Conservation (phyloP, 495 filamentous ascomycete genomes). For the Mytilinidion resinicola region DNA sequence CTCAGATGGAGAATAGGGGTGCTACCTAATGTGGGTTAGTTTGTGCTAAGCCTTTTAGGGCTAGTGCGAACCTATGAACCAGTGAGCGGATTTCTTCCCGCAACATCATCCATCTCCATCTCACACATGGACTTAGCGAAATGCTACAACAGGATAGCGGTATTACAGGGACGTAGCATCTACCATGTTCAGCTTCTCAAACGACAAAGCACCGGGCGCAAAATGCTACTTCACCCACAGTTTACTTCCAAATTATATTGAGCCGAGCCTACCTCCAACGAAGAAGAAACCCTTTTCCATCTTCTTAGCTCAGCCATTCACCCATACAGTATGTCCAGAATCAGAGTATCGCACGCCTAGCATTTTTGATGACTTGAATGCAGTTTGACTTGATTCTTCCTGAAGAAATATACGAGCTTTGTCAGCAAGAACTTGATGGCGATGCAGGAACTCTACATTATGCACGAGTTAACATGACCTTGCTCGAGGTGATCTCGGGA, state of each 20-base stretch:
- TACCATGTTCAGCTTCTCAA: constrained; percentile 4
- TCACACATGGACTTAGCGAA: no score
- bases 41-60: neutral
- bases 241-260: constrained; percentile 55
- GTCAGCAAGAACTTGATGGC: constrained; percentile 49
- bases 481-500: constrained; percentile 62
- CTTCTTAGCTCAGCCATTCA: constrained; percentile 60
- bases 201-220: constrained; percentile 17
- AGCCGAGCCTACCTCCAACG: constrained; percentile 61
- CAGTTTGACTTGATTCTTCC: constrained; percentile 74
- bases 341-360: neutral
- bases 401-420: constrained; percentile 52
- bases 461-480: constrained; percentile 66
- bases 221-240: constrained; percentile 72
- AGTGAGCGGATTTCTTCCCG: neutral
- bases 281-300: constrained; percentile 70
- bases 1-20: no score
- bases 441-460: constrained; percentile 47
- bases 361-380: constrained; percentile 2
- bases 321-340: constrained; percentile 57
- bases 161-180: neutral
- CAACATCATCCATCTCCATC: neutral
- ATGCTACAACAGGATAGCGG: no score
- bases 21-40: no score
- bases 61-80: neutral